Evolutionary conservation across 768 basidiomycete genomes (phyloP).

Genomic region (Krasilnikovozyma curviuscula): DNA sequence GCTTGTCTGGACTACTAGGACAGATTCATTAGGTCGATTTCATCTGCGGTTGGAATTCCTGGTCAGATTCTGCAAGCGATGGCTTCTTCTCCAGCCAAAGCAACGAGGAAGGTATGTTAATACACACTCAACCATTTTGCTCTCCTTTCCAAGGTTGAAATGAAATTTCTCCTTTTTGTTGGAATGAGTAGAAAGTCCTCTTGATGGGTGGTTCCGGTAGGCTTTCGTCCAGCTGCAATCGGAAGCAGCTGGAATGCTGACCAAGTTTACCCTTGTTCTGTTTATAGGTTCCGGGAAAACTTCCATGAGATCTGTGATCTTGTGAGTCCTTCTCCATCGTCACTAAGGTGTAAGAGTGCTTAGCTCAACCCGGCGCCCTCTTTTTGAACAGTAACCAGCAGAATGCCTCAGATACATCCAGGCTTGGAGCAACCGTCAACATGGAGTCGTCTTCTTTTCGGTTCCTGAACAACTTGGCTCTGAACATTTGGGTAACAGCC

Average conservation of each 20-base stretch:
- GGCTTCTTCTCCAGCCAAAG: too few species aligned
- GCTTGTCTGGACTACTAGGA: too few species aligned
- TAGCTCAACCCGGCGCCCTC: slow-evolving; percentile 11
- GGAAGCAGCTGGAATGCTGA: background rate
- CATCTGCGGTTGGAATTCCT: too few species aligned
- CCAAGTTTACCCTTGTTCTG: background rate
- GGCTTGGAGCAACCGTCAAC: slow-evolving; percentile 90
- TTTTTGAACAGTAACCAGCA: slow-evolving; percentile 21
- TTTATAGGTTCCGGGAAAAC: slow-evolving; percentile 40
- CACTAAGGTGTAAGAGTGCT: background rate
- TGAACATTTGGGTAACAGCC: slow-evolving; percentile 25
- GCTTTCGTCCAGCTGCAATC: background rate
- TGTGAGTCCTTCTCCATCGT: slow-evolving; percentile 40
- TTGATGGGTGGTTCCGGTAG: slow-evolving; percentile 86
- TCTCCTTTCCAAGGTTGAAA: too few species aligned
- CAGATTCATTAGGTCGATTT: too few species aligned
- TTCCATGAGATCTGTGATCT: slow-evolving; percentile 97
- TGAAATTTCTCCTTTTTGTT: too few species aligned
- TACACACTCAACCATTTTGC: too few species aligned
- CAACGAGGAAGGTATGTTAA: too few species aligned
- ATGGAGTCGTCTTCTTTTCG: slow-evolving; percentile 95
- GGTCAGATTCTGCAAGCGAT: too few species aligned
- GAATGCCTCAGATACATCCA: slow-evolving; percentile 74
- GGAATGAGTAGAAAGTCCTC: slow-evolving; percentile 36
- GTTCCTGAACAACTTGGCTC: slow-evolving; percentile 83